Percentiles rank a stretch among this genome's conserved stretches.
phyloP scores from a whole-genome alignment of 805 yeast species.

The Candida ficus region DNA sequence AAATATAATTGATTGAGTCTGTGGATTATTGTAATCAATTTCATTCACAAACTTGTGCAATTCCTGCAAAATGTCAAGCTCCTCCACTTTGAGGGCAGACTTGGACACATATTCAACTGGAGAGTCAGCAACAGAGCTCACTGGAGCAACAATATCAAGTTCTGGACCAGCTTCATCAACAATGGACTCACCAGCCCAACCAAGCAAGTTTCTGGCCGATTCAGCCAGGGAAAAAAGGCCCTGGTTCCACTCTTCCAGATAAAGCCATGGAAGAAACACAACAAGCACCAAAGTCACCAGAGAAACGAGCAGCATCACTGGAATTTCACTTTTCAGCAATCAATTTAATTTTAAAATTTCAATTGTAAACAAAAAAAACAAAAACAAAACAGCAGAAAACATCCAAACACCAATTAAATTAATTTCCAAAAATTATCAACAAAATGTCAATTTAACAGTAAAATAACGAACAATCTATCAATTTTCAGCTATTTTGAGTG shows the following conservation, averaged over 20 bases:
- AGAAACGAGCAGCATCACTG: not conserved
- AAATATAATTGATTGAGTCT: not conserved
- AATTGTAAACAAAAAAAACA: too few species aligned
- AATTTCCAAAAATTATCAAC: too few species aligned
- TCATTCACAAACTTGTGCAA: not conserved
- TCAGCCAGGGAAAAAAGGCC: not conserved
- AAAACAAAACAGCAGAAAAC: too few species aligned
- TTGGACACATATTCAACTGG: not conserved
- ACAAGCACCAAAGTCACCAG: not conserved
- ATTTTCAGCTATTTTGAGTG: too few species aligned
- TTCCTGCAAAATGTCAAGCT: not conserved
- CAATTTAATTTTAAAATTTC: too few species aligned
- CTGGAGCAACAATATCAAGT: too few species aligned
- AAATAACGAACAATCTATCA: too few species aligned
- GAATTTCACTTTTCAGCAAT: too few species aligned
- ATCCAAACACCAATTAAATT: not conserved
- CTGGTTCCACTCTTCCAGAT: not conserved
- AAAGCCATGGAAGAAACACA: not conserved
- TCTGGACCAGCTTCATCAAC: too few species aligned
- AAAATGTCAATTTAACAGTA: too few species aligned
- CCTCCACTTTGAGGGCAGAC: not conserved
- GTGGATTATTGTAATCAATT: not conserved
- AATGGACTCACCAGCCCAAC: not conserved
- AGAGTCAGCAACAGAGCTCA: too few species aligned
- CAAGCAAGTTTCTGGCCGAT: not conserved